Evolutionary conservation across 352 stramenopile species (phyloP).

Genomic region (Globisporangium abappressorium): DNA sequence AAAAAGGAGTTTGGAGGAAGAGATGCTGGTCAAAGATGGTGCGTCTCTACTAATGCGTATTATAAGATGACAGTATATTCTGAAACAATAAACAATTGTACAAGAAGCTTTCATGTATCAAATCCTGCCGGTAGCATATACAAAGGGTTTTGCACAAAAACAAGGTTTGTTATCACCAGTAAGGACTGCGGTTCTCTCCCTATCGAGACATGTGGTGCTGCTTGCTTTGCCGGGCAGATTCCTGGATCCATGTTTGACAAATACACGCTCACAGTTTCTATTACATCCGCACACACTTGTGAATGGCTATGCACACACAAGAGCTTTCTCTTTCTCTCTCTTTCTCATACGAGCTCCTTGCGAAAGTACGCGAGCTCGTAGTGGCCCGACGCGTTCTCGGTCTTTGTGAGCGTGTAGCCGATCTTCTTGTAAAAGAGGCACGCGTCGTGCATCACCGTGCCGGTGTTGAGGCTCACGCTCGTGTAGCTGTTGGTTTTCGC

Average conservation of each 20-base stretch:
- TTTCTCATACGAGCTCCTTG: constrained; percentile 9
- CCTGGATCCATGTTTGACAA: not conserved
- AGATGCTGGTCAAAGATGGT: not conserved
- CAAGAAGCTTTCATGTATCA: not conserved
- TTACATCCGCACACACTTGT: not conserved
- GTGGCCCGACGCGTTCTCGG: constrained; percentile 9
- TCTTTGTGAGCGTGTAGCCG: constrained; percentile 16
- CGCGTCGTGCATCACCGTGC: constrained; percentile 17
- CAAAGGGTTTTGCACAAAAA: not conserved
- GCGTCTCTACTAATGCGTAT: not conserved
- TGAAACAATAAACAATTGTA: no score
- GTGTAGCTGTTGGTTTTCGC: constrained; percentile 10
- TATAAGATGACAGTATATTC: not conserved
- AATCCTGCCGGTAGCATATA: not conserved
- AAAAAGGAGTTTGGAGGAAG: not conserved
- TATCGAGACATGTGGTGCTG: not conserved
- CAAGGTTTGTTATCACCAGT: not conserved
- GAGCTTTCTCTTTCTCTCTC: not conserved
- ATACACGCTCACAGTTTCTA: not conserved
- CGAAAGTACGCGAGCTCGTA: constrained; percentile 18
- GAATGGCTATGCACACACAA: no score
- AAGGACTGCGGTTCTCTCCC: not conserved
- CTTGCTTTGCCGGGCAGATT: not conserved
- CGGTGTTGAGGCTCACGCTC: constrained; percentile 19
- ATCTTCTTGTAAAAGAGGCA: constrained; percentile 13